These are phyloP conservation scores for Penicillium hesseltinei DNA, from an alignment of 2,329 filamentous ascomycete genomes.

Conservation along the genomic window DNA sequence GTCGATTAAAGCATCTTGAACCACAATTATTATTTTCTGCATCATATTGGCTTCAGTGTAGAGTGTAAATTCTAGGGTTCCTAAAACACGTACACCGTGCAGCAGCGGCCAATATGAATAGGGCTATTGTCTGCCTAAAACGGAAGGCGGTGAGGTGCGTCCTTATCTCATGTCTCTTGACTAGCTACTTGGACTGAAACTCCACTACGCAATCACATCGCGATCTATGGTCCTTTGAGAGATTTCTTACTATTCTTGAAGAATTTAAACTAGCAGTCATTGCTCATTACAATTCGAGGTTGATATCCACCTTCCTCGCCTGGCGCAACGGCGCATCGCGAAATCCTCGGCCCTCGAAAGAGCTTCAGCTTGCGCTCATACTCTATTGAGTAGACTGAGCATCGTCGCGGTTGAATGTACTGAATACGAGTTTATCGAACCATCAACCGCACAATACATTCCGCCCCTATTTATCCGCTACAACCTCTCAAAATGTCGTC, in stretches of 20 bases:
- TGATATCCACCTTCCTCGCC: background rate
- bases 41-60: background rate
- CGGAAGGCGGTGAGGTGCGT: slow-evolving; percentile 15
- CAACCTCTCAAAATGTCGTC: slow-evolving; percentile 37
- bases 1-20: background rate
- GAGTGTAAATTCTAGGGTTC: background rate
- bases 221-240: background rate
- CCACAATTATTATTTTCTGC: background rate
- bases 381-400: background rate
- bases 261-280: background rate
- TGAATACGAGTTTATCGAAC: background rate
- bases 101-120: background rate
- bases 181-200: background rate
- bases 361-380: slow-evolving; percentile 3
- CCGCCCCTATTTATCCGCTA: background rate
- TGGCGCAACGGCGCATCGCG: slow-evolving; percentile 1
- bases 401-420: background rate
- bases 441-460: no score
- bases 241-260: background rate
- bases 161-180: slow-evolving; percentile 4
- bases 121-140: background rate
- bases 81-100: no score
- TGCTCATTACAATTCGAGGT: background rate
- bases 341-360: background rate
- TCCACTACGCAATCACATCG: background rate